A percentile compares a stretch with the other conserved stretches of the same genome.
These are phyloP conservation scores for Tuctoria greenei DNA, from an alignment of 176 grass and related monocot species.

Conservation along the genomic window DNA sequence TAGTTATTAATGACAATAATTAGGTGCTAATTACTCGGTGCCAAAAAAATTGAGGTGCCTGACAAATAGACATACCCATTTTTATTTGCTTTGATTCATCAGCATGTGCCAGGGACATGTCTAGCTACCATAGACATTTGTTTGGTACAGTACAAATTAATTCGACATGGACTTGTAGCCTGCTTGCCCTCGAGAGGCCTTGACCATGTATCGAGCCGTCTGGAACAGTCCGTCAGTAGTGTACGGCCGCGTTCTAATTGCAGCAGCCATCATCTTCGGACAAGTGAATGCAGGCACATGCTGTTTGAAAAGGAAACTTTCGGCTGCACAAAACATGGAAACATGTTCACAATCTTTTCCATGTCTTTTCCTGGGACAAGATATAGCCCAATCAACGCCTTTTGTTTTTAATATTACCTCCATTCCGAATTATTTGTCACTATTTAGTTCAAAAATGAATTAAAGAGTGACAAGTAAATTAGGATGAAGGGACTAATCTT, in stretches of 20 bases:
- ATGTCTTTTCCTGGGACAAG: slow-evolving; percentile 27
- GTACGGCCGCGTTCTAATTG: not conserved
- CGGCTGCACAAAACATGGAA: slow-evolving; percentile 40
- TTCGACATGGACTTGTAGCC: not conserved
- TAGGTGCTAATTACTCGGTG: too few relatives aligned
- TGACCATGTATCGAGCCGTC: slow-evolving; percentile 24
- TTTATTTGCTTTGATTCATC: too few relatives aligned
- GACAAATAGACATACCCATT: too few relatives aligned
- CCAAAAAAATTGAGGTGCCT: too few relatives aligned
- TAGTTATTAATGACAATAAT: too few relatives aligned
- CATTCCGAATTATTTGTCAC: too few relatives aligned
- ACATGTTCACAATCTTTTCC: slow-evolving; percentile 8
- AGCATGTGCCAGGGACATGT: not conserved
- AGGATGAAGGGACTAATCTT: too few relatives aligned
- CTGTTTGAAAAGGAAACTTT: slow-evolving; percentile 35
- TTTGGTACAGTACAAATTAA: not conserved
- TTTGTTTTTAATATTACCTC: not conserved
- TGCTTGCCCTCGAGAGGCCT: not conserved
- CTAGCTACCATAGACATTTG: not conserved
- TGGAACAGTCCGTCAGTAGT: slow-evolving; percentile 1
- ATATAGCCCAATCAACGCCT: slow-evolving; percentile 3
- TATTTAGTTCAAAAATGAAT: too few relatives aligned
- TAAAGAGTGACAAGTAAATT: too few relatives aligned
- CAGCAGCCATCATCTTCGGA: slow-evolving; percentile 18
- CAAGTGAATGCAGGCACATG: slow-evolving; percentile 22